Conservation (phyloP, 257 asterid genomes). For the Asclepias syriaca region DNA sequence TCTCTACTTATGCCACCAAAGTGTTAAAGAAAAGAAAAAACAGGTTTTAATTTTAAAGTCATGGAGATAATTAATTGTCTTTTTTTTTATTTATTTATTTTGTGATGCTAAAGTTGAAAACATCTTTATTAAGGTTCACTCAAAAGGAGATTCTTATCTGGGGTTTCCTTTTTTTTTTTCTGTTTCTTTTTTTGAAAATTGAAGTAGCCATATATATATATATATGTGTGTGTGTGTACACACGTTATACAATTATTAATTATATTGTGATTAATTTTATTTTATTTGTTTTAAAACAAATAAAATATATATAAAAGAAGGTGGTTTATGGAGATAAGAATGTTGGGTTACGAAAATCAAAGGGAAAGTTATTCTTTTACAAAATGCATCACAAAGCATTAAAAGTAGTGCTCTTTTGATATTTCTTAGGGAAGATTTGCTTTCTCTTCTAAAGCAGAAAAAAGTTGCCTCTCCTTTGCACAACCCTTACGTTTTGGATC, state of each 20-base stretch:
- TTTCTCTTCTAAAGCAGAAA: conserved; percentile 26
- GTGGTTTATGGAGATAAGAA: conserved; percentile 59
- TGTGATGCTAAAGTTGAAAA: conserved; percentile 33
- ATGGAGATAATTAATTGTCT: conserved; percentile 20
- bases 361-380: conserved; percentile 36
- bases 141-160: conserved; percentile 32
- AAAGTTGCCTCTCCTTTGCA: conserved; percentile 37
- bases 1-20: conserved; percentile 40
- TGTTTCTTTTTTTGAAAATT: neutral
- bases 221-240: no score
- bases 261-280: no score
- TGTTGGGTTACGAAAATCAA: conserved; percentile 54
- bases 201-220: neutral
- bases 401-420: conserved; percentile 50
- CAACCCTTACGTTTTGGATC: conserved; percentile 35
- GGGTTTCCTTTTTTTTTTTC: conserved; percentile 1
- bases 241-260: no score
- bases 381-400: conserved; percentile 53
- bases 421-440: conserved; percentile 38
- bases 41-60: conserved; percentile 37
- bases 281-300: no score
- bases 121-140: conserved; percentile 27
- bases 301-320: neutral
- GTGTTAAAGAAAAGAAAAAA: neutral
- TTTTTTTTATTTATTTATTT: conserved; percentile 25